phyloP scores from a whole-genome alignment of 2,329 filamentous ascomycete genomes.

The Nothopassalora personata region DNA sequence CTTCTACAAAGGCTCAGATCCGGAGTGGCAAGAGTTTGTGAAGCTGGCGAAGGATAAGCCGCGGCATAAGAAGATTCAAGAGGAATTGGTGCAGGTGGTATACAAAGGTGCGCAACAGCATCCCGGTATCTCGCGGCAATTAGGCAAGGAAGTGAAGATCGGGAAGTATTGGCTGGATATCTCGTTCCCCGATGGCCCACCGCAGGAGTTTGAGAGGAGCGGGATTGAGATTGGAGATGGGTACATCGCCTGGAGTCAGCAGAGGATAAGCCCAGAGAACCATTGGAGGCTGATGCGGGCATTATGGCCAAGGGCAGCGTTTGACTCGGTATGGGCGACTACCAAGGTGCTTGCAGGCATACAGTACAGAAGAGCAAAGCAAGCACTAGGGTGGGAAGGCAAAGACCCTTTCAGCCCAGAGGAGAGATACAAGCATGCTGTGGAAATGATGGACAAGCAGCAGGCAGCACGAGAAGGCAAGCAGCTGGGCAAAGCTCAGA shows the following conservation, averaged over 20 bases:
- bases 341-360: constrained; percentile 32
- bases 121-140: constrained; percentile 26
- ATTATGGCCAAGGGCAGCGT: constrained; percentile 36
- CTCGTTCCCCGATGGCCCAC: constrained; percentile 45
- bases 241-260: constrained; percentile 38
- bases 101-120: constrained; percentile 29
- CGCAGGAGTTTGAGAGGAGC: constrained; percentile 44
- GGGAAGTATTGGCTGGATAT: constrained; percentile 47
- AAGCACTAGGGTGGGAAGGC: constrained; percentile 33
- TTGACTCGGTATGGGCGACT: constrained; percentile 33
- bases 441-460: constrained; percentile 29
- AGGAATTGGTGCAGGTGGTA: constrained; percentile 36
- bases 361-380: constrained; percentile 34
- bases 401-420: constrained; percentile 30
- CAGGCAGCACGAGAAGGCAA: constrained; percentile 19
- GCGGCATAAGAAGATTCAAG: constrained; percentile 37
- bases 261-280: constrained; percentile 36
- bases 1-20: constrained; percentile 48
- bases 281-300: constrained; percentile 36
- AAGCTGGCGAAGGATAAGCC: constrained; percentile 41
- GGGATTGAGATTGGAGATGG: constrained; percentile 40
- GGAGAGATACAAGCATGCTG: constrained; percentile 27
- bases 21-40: constrained; percentile 50
- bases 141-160: constrained; percentile 38
- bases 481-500: constrained; percentile 19